Base-by-base conservation (phyloP, 805 yeast genomes). In the Starmerella sirachaensis region DNA sequence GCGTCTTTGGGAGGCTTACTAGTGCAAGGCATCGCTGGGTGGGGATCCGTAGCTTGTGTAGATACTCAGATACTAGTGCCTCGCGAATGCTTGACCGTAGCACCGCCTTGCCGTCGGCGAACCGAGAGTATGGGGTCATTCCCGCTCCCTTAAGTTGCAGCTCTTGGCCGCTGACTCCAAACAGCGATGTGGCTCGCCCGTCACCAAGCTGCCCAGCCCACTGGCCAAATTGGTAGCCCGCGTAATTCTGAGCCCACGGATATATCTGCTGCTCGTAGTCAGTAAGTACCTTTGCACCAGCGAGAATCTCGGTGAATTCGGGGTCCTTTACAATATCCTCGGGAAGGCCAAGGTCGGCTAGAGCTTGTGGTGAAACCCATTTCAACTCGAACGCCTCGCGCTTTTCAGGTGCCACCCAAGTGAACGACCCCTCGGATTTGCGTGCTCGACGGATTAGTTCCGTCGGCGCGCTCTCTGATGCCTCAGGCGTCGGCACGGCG, bases 171-270 rank as follows among this genome's bases (percentile, higher is more conserved):
- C 67, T 65, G 0, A 78, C 59, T 46, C 81, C 88, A 60, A 88
- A 86, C 31, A 88, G 60, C 51, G 80, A 83, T 6, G 77, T 70
- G 2, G 84, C 95, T 42, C 98, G 64, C 1, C 98, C 98, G 57
- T 88, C 98, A 6, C 98, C 98, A 44, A 88, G 62, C 57, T 91
- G 98, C 2, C 97, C 97, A 0, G 96, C 96, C 72, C 88, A 88
- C 47, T 72, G 74, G 3, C 98, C 97, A 63, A 91, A 88, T 54
- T 88, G 98, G 68, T 78, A 84, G 1, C 98, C 98, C 1, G 97
- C 94, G 58, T 88, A 88, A 0, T 88, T 82, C 57, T 80, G 86
- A 10, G 95, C 73, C 58, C 80, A 88, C 0, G 98, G 97, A 48
- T 72, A 73, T 1, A 79, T 68, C 4, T 33, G 41, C n/a, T 45